Evolutionary conservation across 2,329 filamentous ascomycete species (phyloP).

Genomic region (Tolypocladium cylindrosporum): DNA sequence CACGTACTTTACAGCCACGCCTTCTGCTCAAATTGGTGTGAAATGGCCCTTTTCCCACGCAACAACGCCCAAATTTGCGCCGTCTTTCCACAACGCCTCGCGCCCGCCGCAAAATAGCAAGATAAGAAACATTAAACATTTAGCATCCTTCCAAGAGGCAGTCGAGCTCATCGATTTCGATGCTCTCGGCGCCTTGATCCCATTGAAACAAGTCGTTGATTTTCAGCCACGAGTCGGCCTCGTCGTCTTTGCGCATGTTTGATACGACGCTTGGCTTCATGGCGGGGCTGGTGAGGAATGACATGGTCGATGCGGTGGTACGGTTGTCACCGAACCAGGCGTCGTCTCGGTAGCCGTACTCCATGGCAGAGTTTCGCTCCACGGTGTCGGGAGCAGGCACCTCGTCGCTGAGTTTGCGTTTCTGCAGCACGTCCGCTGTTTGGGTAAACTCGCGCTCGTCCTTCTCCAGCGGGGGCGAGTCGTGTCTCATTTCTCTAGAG

Average conservation of each 20-base stretch:
- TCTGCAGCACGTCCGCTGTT: constrained; percentile 77
- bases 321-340: constrained; percentile 41
- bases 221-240: constrained; percentile 29
- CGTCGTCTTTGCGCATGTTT: constrained; percentile 25
- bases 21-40: background rate
- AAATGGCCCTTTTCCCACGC: background rate
- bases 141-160: constrained; percentile 70
- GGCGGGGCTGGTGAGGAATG: constrained; percentile 43
- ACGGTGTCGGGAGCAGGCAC: constrained; percentile 15
- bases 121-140: constrained; percentile 12
- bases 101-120: constrained; percentile 9
- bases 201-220: constrained; percentile 36
- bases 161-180: constrained; percentile 90
- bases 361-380: constrained; percentile 19
- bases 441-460: constrained; percentile 97
- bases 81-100: constrained; percentile 8
- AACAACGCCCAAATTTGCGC: background rate
- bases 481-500: constrained; percentile 45
- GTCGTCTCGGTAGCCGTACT: constrained; percentile 34
- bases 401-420: constrained; percentile 46
- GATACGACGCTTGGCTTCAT: constrained; percentile 29
- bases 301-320: constrained; percentile 22
- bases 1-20: constrained; percentile 18
- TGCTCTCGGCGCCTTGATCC: constrained; percentile 72
- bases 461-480: constrained; percentile 80